Conservation (phyloP, 352 stramenopile genomes). For the Phytophthora nicotianae region DNA sequence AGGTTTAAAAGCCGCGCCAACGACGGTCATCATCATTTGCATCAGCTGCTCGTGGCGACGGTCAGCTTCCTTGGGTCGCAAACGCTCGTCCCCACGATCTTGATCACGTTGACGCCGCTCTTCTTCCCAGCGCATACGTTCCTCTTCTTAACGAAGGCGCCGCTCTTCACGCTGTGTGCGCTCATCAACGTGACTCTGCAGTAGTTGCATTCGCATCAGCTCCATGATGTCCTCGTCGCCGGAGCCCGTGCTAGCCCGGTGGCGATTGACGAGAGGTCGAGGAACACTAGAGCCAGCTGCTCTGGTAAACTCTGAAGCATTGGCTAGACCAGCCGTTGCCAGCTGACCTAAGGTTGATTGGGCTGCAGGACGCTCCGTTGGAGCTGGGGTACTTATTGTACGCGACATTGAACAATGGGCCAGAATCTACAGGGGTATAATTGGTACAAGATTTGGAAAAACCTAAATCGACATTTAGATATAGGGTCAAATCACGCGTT, state of each 20-base stretch:
- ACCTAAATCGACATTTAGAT: constrained; percentile 18
- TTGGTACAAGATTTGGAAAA: neutral
- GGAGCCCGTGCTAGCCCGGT: neutral
- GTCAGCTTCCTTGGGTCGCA: constrained; percentile 2
- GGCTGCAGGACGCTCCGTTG: too few species aligned
- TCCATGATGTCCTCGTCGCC: constrained; percentile 4
- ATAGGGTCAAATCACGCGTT: neutral
- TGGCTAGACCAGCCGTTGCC: too few species aligned
- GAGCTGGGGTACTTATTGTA: too few species aligned
- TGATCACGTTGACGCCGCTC: neutral
- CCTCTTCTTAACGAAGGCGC: constrained; percentile 1
- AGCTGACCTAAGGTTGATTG: too few species aligned
- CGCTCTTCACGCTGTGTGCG: neutral
- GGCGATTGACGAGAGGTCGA: neutral
- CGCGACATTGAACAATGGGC: neutral
- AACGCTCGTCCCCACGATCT: neutral
- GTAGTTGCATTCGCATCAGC: constrained; percentile 7
- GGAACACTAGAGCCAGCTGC: neutral
- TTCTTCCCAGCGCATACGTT: constrained; percentile 1
- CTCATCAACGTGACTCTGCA: constrained; percentile 4
- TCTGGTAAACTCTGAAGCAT: neutral
- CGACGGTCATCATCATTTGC: constrained; percentile 8
- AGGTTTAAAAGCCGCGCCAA: neutral
- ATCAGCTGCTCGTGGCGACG: constrained; percentile 3
- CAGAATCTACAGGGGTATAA: neutral